Conservation (phyloP, 2,329 filamentous ascomycete genomes). For the Neospermospora avenae region DNA sequence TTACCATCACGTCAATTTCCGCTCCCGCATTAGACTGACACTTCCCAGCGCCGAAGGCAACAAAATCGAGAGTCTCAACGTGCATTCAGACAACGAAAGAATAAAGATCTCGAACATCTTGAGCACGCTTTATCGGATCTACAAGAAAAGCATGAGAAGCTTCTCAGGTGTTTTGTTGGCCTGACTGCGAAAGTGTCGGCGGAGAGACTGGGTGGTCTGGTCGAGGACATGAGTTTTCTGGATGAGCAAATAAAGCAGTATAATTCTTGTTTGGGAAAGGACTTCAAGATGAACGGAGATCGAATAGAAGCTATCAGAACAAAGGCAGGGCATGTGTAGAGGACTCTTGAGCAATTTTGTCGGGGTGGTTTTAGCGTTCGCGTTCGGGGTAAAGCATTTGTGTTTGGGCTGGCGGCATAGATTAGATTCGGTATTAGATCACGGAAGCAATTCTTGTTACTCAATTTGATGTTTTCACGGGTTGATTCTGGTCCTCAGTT, state of each 20-base stretch:
- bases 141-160: background rate
- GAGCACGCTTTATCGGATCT: background rate
- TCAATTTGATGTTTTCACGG: background rate
- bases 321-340: background rate
- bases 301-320: background rate
- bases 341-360: background rate
- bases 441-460: background rate
- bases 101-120: background rate
- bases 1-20: background rate
- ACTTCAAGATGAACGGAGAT: slow-evolving; percentile 3
- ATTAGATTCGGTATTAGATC: background rate
- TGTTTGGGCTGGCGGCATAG: background rate
- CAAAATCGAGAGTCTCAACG: slow-evolving; percentile 2
- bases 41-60: background rate
- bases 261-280: slow-evolving; percentile 1
- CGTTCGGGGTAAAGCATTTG: background rate
- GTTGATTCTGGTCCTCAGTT: background rate
- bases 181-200: slow-evolving; percentile 1
- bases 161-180: slow-evolving; percentile 1
- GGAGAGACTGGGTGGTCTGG: background rate
- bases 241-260: slow-evolving; percentile 4
- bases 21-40: background rate
- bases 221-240: background rate
- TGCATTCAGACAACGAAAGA: background rate
- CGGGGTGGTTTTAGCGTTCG: background rate